Evolutionary conservation across 2,329 filamentous ascomycete genomes (phyloP).

Genomic region (Septoria petroselini): DNA sequence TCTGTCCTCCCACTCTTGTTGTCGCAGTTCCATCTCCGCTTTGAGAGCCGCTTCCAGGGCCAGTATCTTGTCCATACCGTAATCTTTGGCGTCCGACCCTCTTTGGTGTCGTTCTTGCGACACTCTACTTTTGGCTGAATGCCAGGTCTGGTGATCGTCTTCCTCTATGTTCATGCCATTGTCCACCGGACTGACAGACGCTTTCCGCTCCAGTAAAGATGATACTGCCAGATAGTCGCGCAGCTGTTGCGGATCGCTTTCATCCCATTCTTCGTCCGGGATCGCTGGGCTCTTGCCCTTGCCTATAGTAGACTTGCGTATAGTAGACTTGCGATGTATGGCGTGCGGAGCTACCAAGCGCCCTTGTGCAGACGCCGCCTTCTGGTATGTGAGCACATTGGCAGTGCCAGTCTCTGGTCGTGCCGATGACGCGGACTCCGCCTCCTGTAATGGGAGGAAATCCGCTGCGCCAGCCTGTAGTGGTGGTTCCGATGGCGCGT

Average conservation of each 20-base stretch:
- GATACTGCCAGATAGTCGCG: background rate
- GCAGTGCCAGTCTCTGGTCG: background rate
- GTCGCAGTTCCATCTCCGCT: constrained; percentile 2
- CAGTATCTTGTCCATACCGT: constrained; percentile 7
- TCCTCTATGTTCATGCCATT: constrained; percentile 18
- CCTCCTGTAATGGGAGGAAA: no score
- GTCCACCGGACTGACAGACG: constrained; percentile 17
- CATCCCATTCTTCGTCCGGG: background rate
- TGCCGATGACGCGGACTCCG: no score
- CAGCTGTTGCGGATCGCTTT: background rate
- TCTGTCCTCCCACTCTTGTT: constrained; percentile 16
- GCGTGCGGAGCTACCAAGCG: background rate
- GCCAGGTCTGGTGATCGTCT: constrained; percentile 1
- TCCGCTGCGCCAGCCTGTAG: no score
- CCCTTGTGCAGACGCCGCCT: background rate
- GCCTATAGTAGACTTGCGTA: background rate
- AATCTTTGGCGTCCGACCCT: background rate
- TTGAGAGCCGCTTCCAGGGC: constrained; percentile 7
- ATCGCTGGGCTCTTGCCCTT: constrained; percentile 12
- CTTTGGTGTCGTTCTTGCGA: background rate
- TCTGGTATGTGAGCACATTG: background rate
- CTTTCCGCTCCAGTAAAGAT: background rate
- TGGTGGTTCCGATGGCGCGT: no score
- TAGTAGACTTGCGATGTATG: background rate
- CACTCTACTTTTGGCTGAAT: constrained; percentile 15